Evolutionary conservation across 2,329 filamentous ascomycete species (phyloP), one percentile per base, ranked within the genome.

Genomic region (Ceratocystis variospora): DNA sequence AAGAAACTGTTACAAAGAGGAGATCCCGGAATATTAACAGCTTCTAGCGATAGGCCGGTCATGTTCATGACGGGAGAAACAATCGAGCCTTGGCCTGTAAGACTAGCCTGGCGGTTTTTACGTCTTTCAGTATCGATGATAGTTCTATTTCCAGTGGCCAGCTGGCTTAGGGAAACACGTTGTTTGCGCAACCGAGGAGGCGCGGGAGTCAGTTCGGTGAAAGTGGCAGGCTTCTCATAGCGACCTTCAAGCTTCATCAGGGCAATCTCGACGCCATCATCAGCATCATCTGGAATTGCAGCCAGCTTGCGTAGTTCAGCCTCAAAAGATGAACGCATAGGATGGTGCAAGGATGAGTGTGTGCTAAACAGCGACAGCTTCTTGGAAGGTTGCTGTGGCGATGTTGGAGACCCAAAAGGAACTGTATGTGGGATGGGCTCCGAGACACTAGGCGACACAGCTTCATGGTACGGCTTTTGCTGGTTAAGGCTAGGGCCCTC

Each of bases 221-320:
- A 53, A 12, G 61, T 62, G 5, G 33, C 33, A 22, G 64, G 61
- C 53, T 81, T 85, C 72, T 87, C 82, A 71, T 87, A 94, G 70
- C 85, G 93, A 8, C 94, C 94, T 77, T 99, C 94, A 0, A 99
- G 80, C 72, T 97, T 99, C 71, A 92, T 77, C 63, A 99, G 75
- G 0, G 94, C 90, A n/a, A 92, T 91, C 73, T 97, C 94, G 31
- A 97, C 86, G 12, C 93, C 93, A 5, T 90, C 90, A 72, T 95
- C 89, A 17, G 78, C 73, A 46, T 95, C 90, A 72, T 96, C 92
- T 0, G 93, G 90, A 31, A 97, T 89, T 66, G 89, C 86, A 1
- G 92, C 90, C 65, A 99, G 83, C 71, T 89, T 89, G 68, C 92
- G 86, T 0, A 95, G 90, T 71, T 96, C 91, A 2, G 83, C 87